phyloP scores from a whole-genome alignment of 306 rosid genomes.

The Dryas drummondii region DNA sequence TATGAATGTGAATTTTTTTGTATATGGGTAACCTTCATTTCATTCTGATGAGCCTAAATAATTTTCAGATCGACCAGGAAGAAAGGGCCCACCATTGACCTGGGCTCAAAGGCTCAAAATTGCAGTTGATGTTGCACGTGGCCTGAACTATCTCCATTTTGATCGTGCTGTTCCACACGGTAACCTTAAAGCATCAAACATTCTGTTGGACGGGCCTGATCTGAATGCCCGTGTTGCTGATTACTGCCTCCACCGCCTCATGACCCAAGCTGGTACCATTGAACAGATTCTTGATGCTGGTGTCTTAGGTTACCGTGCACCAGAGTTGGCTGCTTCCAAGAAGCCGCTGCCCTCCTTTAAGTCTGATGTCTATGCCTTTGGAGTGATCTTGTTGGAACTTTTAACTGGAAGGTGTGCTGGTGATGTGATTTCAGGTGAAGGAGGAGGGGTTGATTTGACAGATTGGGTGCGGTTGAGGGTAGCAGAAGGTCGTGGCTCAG shows the following conservation, averaged over 20 bases:
- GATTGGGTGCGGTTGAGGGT: constrained; percentile 84
- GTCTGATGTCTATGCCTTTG: constrained; percentile 95
- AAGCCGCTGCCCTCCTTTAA: constrained; percentile 95
- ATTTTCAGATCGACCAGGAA: constrained; percentile 87
- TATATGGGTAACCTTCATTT: constrained; percentile 16
- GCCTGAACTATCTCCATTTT: constrained; percentile 99
- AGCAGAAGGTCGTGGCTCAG: constrained; percentile 81
- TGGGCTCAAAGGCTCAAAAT: constrained; percentile 95
- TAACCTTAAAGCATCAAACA: constrained; percentile 87
- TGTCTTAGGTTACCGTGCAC: constrained; percentile 89
- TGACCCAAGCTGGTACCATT: constrained; percentile 93
- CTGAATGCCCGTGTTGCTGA: constrained; percentile 93
- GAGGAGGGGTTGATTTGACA: constrained; percentile 80
- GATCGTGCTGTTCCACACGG: constrained; percentile 99
- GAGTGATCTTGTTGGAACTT: constrained; percentile 85
- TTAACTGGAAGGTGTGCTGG: constrained; percentile 96
- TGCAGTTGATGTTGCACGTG: constrained; percentile 97
- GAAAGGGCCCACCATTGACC: constrained; percentile 75
- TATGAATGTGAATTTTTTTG: neutral
- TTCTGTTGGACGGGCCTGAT: constrained; percentile 81
- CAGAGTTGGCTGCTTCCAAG: constrained; percentile 91
- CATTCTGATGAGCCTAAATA: constrained; percentile 15
- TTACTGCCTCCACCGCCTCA: constrained; percentile 96
- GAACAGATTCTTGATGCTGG: constrained; percentile 98
- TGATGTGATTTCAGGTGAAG: constrained; percentile 83